Percentiles rank a stretch among this genome's conserved stretches.
These are phyloP conservation scores for Mucor racemosus DNA, from an alignment of 371 early-diverging fungal genomes.

Conservation along the genomic window DNA sequence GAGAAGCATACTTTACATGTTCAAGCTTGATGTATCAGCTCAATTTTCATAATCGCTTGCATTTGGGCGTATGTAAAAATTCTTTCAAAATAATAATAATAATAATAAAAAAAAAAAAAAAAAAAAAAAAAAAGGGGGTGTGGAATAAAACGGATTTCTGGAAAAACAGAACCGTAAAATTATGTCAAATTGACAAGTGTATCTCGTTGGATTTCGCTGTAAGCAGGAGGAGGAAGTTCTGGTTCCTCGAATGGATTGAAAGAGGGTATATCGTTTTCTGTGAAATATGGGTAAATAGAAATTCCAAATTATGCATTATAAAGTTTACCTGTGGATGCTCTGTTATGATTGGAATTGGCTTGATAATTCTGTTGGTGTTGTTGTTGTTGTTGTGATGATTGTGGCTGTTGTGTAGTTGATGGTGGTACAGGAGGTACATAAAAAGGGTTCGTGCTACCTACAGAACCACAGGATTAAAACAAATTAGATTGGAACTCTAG, in stretches of 20 bases:
- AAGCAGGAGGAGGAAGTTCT: constrained; percentile 31
- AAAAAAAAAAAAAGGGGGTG: too few relatives aligned
- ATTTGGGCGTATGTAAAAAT: not conserved
- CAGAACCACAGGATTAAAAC: not conserved
- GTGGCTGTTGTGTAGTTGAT: not conserved
- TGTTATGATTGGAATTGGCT: not conserved
- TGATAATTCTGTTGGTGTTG: not conserved
- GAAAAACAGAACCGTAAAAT: not conserved
- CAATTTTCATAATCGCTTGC: too few relatives aligned
- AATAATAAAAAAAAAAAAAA: too few relatives aligned
- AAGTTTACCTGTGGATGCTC: not conserved
- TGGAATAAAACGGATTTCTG: too few relatives aligned
- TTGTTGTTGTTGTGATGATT: not conserved
- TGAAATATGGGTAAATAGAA: not conserved
- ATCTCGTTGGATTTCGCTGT: constrained; percentile 26
- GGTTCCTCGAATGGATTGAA: constrained; percentile 30
- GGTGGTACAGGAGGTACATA: not conserved
- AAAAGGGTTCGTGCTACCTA: constrained; percentile 3
- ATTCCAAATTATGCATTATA: not conserved
- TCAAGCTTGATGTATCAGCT: too few relatives aligned
- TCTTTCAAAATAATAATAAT: not conserved
- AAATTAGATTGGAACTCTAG: not conserved
- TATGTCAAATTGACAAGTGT: constrained; percentile 11
- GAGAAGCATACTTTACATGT: too few relatives aligned
- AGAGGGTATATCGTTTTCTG: constrained; percentile 4